Conservation (phyloP, 306 rosid species). For the Lupinus albus region DNA sequence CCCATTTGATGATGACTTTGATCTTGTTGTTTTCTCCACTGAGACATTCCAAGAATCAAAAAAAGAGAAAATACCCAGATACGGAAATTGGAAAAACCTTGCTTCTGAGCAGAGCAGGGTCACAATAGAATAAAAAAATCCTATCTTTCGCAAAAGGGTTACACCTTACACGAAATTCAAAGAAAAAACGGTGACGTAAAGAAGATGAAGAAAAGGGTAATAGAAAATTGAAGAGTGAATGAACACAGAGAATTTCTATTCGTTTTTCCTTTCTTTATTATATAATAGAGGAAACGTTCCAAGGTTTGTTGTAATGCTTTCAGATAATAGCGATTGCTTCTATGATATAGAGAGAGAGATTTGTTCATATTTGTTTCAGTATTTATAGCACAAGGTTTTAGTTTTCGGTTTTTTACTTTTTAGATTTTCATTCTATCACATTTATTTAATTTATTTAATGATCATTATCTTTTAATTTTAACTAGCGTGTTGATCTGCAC, state of each 20-base stretch:
- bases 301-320: conserved; percentile 37
- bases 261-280: no score
- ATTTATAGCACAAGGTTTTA: conserved; percentile 41
- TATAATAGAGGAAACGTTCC: conserved; percentile 39
- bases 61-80: conserved; percentile 33
- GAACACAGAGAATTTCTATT: not conserved
- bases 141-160: conserved; percentile 35
- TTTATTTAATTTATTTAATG: no score
- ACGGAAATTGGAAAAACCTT: conserved; percentile 16
- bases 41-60: conserved; percentile 51
- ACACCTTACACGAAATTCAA: conserved; percentile 24
- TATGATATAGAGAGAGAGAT: not conserved
- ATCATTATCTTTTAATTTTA: no score
- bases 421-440: not conserved
- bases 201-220: not conserved
- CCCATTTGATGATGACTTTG: conserved; percentile 47
- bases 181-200: not conserved
- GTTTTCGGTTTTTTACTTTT: not conserved
- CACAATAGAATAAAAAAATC: conserved; percentile 17
- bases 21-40: conserved; percentile 62
- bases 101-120: conserved; percentile 3
- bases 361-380: conserved; percentile 8
- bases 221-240: not conserved
- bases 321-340: conserved; percentile 16
- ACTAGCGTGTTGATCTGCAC: no score